Evolutionary conservation across 257 asterid genomes (phyloP), one percentile per base, ranked within the genome.

Genomic region (Solanum medicagineum): DNA sequence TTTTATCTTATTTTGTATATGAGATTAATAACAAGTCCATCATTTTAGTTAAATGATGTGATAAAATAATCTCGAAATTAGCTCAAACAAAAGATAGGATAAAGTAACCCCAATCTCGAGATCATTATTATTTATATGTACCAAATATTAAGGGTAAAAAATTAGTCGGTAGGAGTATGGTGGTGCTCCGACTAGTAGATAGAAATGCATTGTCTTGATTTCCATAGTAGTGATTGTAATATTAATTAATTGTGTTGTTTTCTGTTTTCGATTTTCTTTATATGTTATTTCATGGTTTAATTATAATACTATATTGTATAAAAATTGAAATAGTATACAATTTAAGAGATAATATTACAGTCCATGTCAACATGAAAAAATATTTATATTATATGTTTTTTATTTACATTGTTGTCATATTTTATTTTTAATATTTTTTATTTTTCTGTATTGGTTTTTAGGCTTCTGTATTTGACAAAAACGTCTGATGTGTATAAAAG

Each of bases 201-300:
- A 36, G 40, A 36, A 36, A 36, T n/a, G 66, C 29, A n/a, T 9
- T 59, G 29, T 4, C 29, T 59, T 59, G 29, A 20, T 20, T 13
- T 59, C 1, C 29, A 42, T 12, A n/a, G 1, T 10, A 59, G 3
- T 59, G 10, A n/a, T 59, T 14, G 15, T n/a, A 59, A 29, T n/a
- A n/a, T n/a, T 0, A 20, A n/a, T n/a, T 0, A 1, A 59, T 59
- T 14, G n/a, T 59, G n/a, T 59, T 59, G 2, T n/a, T 59, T n/a
- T 4, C 1, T 12, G 0, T n/a, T 26, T 3, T 59, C 15, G 7
- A 59, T n/a, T 4, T 1, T 59, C n/a, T 20, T 4, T 9, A 9
- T 20, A 59, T 59, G 29, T 59, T 3, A 19, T 57, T 59, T 20
- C 1, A 8, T 20, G 0, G 1, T 59, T 20, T 20, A 3, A 4